phyloP scores from a whole-genome alignment of 495 filamentous ascomycete genomes.

The Annulohypoxylon stygium region DNA sequence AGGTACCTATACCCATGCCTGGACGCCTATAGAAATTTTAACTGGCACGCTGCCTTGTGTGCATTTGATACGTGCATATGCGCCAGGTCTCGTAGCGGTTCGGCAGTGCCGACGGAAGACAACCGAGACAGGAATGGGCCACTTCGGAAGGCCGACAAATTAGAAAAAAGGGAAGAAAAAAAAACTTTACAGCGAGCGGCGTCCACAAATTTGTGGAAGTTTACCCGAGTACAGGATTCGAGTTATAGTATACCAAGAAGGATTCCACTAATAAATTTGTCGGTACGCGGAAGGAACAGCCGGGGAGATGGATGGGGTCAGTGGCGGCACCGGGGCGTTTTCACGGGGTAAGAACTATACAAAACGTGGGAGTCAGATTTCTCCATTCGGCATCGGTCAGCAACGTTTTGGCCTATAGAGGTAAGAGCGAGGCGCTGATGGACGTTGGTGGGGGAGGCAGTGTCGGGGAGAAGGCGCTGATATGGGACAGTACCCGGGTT shows the following conservation, averaged over 20 bases:
- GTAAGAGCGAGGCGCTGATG: not conserved
- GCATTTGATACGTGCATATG: not conserved
- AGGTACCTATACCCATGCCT: not conserved
- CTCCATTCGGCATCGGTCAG: slow-evolving; percentile 7
- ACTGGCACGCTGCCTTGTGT: not conserved
- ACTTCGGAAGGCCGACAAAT: not conserved
- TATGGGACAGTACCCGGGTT: not conserved
- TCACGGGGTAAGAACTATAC: not conserved
- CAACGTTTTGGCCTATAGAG: not conserved
- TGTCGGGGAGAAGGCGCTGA: not conserved
- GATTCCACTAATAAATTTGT: not conserved
- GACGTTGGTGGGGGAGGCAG: slow-evolving; percentile 15
- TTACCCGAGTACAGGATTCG: not conserved
- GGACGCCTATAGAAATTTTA: too few species aligned
- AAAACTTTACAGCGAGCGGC: not conserved
- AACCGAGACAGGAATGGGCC: not conserved
- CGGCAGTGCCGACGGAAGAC: not conserved
- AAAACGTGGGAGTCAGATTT: not conserved
- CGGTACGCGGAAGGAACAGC: slow-evolving; percentile 2
- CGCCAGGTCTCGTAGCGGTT: not conserved
- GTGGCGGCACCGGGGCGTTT: not conserved
- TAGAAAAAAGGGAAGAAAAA: not conserved
- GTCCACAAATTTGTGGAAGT: not conserved
- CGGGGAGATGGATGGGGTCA: slow-evolving; percentile 2
- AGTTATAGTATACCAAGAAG: not conserved